Base-by-base conservation (phyloP, 2,329 filamentous ascomycete species). In the Zymoseptoria ardabiliae region DNA sequence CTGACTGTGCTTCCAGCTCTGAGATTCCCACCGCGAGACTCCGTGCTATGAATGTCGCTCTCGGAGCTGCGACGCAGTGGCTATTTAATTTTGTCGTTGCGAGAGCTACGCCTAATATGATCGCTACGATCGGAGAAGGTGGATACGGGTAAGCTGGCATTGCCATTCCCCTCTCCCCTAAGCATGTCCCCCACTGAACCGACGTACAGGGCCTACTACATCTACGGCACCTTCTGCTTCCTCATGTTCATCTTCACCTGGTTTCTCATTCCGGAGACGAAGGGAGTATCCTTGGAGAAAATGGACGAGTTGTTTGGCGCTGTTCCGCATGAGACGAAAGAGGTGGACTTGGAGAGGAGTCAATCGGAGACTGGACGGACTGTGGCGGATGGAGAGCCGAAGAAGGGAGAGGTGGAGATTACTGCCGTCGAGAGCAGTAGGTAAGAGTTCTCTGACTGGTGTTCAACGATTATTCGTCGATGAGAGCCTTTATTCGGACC, bases 61-160 rank as follows among this genome's bases (percentile, higher is more conserved):
- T 90, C 53, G 86, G 81, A 0, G 86, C 87, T 0, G 84, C 83
- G 1, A 88, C 84, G 0, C 86, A 90, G 68, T 70, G 69, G 69
- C 52, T 90, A 4, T 89, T 90, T 73, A 90, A 90, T 70, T 88
- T 90, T 61, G 82, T 89, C 9, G 84, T 90, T 58, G 86, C 87
- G 1, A 77, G 85, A 59, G 84, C 85, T 35, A 85, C 86, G 3
- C 83, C 86, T 1, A 84, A 82, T 53, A 89, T 90, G 86, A 78
- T 89, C 67, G 78, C 78, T 9, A 82, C 78, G 0, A 77, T 81
- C 55, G 81, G 79, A 9, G 68, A 69, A 17, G 73, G 75, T 53
- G 74, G 79, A 55, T 82, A 81, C 63, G 80, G 80, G 72, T 78
- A 53, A 54, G 48, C 62, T 54, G 62, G 74, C 2, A 72, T 74